These are phyloP conservation scores for Lecanicillium sp. DNA, from an alignment of 2,329 filamentous ascomycete species.

Conservation along the genomic window DNA sequence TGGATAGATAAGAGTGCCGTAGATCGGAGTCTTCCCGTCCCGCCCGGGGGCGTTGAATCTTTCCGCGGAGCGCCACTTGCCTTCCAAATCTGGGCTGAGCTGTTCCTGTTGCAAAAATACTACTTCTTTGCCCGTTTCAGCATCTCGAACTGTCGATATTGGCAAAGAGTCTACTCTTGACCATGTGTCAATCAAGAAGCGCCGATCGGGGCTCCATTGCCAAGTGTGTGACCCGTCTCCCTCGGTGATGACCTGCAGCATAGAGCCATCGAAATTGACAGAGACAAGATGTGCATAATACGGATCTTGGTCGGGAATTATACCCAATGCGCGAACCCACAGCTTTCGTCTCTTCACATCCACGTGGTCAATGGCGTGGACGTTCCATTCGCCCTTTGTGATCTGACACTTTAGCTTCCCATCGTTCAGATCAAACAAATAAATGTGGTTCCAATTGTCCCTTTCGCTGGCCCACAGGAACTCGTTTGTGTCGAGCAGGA, in stretches of 20 bases:
- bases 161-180: slow-evolving; percentile 18
- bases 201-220: slow-evolving; percentile 13
- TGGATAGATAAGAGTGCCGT: slow-evolving; percentile 19
- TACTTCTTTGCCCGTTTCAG: slow-evolving; percentile 10
- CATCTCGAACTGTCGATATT: slow-evolving; percentile 13
- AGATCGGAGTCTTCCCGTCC: slow-evolving; percentile 17
- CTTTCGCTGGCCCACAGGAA: slow-evolving; percentile 21
- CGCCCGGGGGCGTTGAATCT: slow-evolving; percentile 18
- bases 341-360: slow-evolving; percentile 14
- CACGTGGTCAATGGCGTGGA: slow-evolving; percentile 14
- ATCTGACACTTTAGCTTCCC: slow-evolving; percentile 12
- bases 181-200: slow-evolving; percentile 17
- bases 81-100: slow-evolving; percentile 5
- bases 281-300: slow-evolving; percentile 18
- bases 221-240: slow-evolving; percentile 20
- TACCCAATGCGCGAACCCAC: slow-evolving; percentile 15
- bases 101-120: slow-evolving; percentile 10
- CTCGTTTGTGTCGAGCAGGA: slow-evolving; percentile 8
- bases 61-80: slow-evolving; percentile 14
- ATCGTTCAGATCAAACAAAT: slow-evolving; percentile 14
- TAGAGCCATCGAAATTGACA: slow-evolving; percentile 19
- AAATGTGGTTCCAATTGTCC: slow-evolving; percentile 20
- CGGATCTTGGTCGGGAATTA: slow-evolving; percentile 15
- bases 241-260: slow-evolving; percentile 15
- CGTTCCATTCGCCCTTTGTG: slow-evolving; percentile 19